phyloP scores from a whole-genome alignment of 2,329 filamentous ascomycete species.

The Aureobasidium vineae region DNA sequence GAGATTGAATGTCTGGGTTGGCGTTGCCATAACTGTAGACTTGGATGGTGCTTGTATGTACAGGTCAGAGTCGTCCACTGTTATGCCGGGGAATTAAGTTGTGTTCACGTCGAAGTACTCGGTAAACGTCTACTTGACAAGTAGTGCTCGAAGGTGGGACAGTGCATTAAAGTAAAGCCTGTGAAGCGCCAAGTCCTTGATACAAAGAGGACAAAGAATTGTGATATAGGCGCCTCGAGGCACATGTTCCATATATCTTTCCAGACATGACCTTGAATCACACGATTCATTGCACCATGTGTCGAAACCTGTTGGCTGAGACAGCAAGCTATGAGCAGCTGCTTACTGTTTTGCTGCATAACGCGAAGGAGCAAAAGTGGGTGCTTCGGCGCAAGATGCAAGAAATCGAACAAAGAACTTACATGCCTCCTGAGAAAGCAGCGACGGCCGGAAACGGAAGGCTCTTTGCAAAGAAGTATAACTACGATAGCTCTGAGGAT shows the following conservation, averaged over 20 bases:
- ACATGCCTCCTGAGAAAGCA: neutral
- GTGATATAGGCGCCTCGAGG: neutral
- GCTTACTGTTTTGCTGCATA: neutral
- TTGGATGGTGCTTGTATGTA: neutral
- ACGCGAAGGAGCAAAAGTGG: neutral
- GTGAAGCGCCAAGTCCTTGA: neutral
- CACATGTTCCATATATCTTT: neutral
- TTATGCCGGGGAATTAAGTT: neutral
- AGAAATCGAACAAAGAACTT: conserved; percentile 13
- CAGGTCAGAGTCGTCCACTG: neutral
- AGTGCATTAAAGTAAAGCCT: neutral
- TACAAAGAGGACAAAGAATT: conserved; percentile 8
- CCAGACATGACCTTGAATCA: neutral
- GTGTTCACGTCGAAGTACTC: neutral
- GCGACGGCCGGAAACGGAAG: conserved; percentile 12
- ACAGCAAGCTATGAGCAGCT: neutral
- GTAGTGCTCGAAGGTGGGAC: neutral
- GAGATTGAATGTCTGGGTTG: neutral
- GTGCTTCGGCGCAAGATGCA: neutral
- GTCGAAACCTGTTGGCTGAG: neutral
- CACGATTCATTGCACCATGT: neutral
- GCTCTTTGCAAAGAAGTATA: neutral
- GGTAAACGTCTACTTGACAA: neutral
- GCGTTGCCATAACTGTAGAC: neutral
- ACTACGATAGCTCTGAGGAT: neutral